Evolutionary conservation across 495 filamentous ascomycete species (phyloP), one percentile per base, ranked within the genome.

Genomic region (Penicillium steckii): DNA sequence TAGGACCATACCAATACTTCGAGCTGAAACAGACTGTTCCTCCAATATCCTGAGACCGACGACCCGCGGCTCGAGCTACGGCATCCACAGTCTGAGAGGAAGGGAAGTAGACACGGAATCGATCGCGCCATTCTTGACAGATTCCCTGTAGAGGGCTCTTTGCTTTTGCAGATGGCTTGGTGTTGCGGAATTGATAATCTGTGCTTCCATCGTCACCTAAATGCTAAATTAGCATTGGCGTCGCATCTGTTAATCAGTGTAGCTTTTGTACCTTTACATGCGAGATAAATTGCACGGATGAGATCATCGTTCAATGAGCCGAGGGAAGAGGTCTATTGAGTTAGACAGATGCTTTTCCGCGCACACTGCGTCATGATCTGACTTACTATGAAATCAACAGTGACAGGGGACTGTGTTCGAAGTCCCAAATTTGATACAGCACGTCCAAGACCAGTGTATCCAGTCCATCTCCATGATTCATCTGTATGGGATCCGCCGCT

Each of bases 61-160:
- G 84, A 29, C 70, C 83, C 41, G 88, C 90, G 6, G 59, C 54
- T 1, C 81, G 84, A 27, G 70, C 84, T 42, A 88, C 90, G 6
- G 59, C 55, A 3, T 56, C 52, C 2, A 96, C 89, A 1, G 92
- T 95, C 1, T 86, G 72, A 1, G 78, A 62, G 0, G 88, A 91
- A 0, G 94, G 95, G 57, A 93, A 98, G 61, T 91, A 96, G 3
- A 97, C 77, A 0, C 83, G 81, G 55, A 92, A 82, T 18, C 74
- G 68, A 21, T 65, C 60, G 26, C 66, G 73, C 68, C 29, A 91
- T 64, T 76, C 67, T 29, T 69, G 55, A 4, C 59, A 58, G 3
- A 53, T 56, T 18, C 66, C 67, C 15, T 67, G 52, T 10, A 54
- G 21, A 19, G 38, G 42, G 8, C 49, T 33, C 52, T 69, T 24